A percentile compares a stretch with the other conserved stretches of the same genome.
phyloP scores from a whole-genome alignment of 2,329 filamentous ascomycete genomes.

The Talaromyces amestolkiae region DNA sequence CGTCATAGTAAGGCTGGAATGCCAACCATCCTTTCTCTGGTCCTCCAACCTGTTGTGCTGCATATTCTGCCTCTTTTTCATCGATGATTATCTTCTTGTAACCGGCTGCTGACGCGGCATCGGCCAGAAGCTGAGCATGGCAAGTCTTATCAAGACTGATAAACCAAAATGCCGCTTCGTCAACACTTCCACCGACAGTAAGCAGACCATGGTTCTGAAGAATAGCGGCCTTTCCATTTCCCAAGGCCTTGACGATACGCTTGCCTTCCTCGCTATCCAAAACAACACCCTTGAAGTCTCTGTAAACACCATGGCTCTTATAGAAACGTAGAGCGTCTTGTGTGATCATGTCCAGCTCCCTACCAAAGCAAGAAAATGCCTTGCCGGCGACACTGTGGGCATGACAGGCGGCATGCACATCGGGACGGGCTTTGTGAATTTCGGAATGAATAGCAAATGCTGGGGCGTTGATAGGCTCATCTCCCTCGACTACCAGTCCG shows the following conservation, averaged over 20 bases:
- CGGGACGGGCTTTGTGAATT: constrained; percentile 22
- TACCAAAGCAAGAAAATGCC: constrained; percentile 48
- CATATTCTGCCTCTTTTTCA: background rate
- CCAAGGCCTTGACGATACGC: constrained; percentile 50
- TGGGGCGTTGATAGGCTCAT: constrained; percentile 47
- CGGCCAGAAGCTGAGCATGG: constrained; percentile 23
- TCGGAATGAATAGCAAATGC: constrained; percentile 50
- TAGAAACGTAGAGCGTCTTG: constrained; percentile 46
- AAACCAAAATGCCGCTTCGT: background rate
- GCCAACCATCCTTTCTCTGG: background rate
- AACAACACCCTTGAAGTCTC: constrained; percentile 53
- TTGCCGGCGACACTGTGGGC: constrained; percentile 49
- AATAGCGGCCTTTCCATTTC: constrained; percentile 52
- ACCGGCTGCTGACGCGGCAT: background rate
- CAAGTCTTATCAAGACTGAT: constrained; percentile 26
- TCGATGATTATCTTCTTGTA: background rate
- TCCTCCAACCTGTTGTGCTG: background rate
- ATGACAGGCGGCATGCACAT: constrained; percentile 45
- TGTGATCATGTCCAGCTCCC: constrained; percentile 48
- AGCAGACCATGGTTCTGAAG: constrained; percentile 56
- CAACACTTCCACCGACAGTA: constrained; percentile 44
- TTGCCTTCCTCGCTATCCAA: constrained; percentile 53
- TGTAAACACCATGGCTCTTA: constrained; percentile 40
- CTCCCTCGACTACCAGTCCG: constrained; percentile 41
- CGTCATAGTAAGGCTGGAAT: background rate